phyloP scores from a whole-genome alignment of 768 basidiomycete species.

The Strobilomyces dryophilus region DNA sequence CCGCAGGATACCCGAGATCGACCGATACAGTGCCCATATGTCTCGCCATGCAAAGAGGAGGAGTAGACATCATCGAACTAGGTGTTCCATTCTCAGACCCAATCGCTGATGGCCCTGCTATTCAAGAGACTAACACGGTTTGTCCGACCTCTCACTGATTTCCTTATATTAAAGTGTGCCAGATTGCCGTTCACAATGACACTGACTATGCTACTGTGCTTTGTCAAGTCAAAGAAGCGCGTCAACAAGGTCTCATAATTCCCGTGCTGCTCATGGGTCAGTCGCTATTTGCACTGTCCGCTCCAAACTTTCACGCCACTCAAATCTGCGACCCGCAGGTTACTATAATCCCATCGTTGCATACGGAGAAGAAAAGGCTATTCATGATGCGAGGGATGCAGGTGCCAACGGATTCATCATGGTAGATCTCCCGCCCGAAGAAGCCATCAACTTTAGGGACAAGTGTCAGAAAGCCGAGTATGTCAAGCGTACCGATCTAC shows the following conservation, averaged over 20 bases:
- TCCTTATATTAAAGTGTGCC: background rate
- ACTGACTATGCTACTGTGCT: constrained; percentile 77
- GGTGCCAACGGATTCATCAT: constrained; percentile 98
- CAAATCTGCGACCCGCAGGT: constrained; percentile 43
- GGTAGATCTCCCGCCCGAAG: constrained; percentile 97
- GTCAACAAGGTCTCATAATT: constrained; percentile 73
- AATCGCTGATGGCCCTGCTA: constrained; percentile 90
- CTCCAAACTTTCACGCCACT: background rate
- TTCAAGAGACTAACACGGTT: constrained; percentile 90
- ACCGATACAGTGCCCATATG: constrained; percentile 82
- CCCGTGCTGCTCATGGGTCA: constrained; percentile 59
- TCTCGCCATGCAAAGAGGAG: constrained; percentile 91
- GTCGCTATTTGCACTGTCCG: background rate
- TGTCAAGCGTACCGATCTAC: constrained; percentile 27
- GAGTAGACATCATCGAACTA: constrained; percentile 91
- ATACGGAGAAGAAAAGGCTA: constrained; percentile 92
- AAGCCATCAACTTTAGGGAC: constrained; percentile 84
- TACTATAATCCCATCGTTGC: constrained; percentile 97
- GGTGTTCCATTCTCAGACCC: constrained; percentile 83
- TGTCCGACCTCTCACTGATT: background rate
- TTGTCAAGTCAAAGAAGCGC: constrained; percentile 70
- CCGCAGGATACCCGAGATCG: constrained; percentile 83
- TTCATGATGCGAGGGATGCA: constrained; percentile 81
- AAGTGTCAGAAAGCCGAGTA: constrained; percentile 81
- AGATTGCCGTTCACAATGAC: constrained; percentile 83